Evolutionary conservation across 768 basidiomycete genomes (phyloP).

Genomic region (Lactarius hengduanensis): DNA sequence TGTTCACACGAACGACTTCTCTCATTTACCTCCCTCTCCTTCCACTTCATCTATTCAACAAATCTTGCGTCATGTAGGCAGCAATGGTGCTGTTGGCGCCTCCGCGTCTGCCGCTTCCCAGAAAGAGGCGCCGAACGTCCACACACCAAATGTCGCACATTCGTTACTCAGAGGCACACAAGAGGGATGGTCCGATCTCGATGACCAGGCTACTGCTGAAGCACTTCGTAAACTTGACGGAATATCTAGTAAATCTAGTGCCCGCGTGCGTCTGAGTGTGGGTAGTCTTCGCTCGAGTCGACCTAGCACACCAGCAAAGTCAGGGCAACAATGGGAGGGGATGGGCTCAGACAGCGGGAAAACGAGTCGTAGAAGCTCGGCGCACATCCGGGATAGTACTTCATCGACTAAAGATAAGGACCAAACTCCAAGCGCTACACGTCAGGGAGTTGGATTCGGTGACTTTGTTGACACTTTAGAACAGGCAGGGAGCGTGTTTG

Average conservation of each 20-base stretch:
- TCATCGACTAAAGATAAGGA: conserved; percentile 47
- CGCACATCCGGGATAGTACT: conserved; percentile 42
- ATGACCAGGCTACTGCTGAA: conserved; percentile 87
- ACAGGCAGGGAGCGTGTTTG: conserved; percentile 46
- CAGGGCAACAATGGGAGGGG: conserved; percentile 73
- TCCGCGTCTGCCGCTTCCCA: conserved; percentile 40
- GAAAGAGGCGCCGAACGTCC: conserved; percentile 41
- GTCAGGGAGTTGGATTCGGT: conserved; percentile 40
- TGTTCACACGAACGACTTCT: conserved; percentile 73
- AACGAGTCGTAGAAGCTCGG: conserved; percentile 40
- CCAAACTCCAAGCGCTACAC: conserved; percentile 36
- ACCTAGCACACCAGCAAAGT: conserved; percentile 67
- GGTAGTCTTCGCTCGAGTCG: conserved; percentile 53
- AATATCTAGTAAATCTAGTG: conserved; percentile 62
- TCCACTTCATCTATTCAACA: conserved; percentile 88
- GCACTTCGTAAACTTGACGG: conserved; percentile 93
- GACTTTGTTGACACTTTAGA: conserved; percentile 40
- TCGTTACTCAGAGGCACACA: conserved; percentile 84
- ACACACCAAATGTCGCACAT: conserved; percentile 73
- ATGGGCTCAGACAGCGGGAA: conserved; percentile 42
- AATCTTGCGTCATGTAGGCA: conserved; percentile 60
- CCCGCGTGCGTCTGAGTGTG: conserved; percentile 75
- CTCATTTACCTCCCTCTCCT: conserved; percentile 87
- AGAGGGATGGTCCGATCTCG: conserved; percentile 85
- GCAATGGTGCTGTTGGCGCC: conserved; percentile 40